Conservation (phyloP, 192 early-diverging fungal genomes). For the Coemansia sp. region DNA sequence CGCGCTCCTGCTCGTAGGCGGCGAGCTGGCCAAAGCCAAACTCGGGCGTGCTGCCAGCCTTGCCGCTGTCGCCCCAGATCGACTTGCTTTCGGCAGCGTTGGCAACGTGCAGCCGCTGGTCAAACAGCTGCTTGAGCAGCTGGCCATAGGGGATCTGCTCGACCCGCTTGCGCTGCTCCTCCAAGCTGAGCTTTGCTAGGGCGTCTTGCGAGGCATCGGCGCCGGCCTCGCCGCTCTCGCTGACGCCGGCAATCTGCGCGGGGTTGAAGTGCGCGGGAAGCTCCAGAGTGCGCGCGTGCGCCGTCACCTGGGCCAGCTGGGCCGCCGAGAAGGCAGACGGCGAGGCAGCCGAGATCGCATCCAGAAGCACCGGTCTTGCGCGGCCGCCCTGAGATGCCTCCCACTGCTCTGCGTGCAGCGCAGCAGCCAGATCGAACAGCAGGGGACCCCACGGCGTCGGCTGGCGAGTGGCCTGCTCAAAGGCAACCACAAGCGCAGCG, state of each 20-base stretch:
- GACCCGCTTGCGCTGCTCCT: slow-evolving; percentile 42
- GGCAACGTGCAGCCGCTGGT: slow-evolving; percentile 69
- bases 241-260: slow-evolving; percentile 33
- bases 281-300: slow-evolving; percentile 15
- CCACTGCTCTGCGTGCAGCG: slow-evolving; percentile 63
- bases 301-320: slow-evolving; percentile 25
- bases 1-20: slow-evolving; percentile 64
- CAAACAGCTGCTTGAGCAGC: slow-evolving; percentile 77
- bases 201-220: slow-evolving; percentile 7
- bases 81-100: slow-evolving; percentile 72
- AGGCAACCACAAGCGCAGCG: slow-evolving; percentile 60
- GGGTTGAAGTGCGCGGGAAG: slow-evolving; percentile 46
- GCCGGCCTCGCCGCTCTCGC: slow-evolving; percentile 1
- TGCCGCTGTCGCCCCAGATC: slow-evolving; percentile 63
- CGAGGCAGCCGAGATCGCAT: slow-evolving; percentile 32
- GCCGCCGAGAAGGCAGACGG: slow-evolving; percentile 19
- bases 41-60: slow-evolving; percentile 67
- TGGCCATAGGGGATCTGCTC: slow-evolving; percentile 77
- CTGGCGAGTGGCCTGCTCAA: slow-evolving; percentile 61
- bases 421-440: slow-evolving; percentile 78
- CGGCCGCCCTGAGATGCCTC: slow-evolving; percentile 30
- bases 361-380: slow-evolving; percentile 35
- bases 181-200: slow-evolving; percentile 26
- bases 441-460: slow-evolving; percentile 74
- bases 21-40: slow-evolving; percentile 82